phyloP scores from a whole-genome alignment of 2,329 filamentous ascomycete genomes.

The Keithomyces neogunnii region DNA sequence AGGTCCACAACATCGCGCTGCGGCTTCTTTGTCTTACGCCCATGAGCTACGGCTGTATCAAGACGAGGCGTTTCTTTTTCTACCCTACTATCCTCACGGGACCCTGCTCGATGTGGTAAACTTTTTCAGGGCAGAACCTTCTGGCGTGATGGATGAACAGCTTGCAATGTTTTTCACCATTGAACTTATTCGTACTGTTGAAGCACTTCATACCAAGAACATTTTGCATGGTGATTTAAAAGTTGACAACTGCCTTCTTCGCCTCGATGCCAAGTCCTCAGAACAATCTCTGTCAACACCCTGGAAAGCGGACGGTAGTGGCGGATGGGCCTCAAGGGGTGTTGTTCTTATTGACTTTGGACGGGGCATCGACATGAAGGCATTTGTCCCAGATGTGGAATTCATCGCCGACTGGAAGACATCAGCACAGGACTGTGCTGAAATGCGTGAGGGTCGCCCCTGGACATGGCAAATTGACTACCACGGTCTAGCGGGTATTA shows the following conservation, averaged over 20 bases:
- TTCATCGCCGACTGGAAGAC: conserved; percentile 98
- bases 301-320: conserved; percentile 65
- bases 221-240: conserved; percentile 93
- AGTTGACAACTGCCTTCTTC: conserved; percentile 87
- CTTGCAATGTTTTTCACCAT: conserved; percentile 93
- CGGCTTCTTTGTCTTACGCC: conserved; percentile 70
- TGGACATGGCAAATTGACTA: conserved; percentile 99
- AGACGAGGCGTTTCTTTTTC: conserved; percentile 81
- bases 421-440: conserved; percentile 76
- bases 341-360: conserved; percentile 91
- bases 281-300: conserved; percentile 44
- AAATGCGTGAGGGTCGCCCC: conserved; percentile 87
- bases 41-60: conserved; percentile 89
- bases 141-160: conserved; percentile 76
- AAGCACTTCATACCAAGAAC: conserved; percentile 70
- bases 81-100: conserved; percentile 82
- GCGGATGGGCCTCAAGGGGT: conserved; percentile 75
- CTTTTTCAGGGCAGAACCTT: conserved; percentile 62
- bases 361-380: conserved; percentile 85
- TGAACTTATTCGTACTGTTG: conserved; percentile 83
- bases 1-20: conserved; percentile 59
- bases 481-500: conserved; percentile 78
- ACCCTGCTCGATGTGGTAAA: conserved; percentile 95
- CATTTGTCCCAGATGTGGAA: conserved; percentile 61
- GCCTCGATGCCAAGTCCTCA: conserved; percentile 51